Percentiles rank a stretch among this genome's conserved stretches.
Conservation (phyloP, 306 rosid species). For the Potentilla sterilis region DNA sequence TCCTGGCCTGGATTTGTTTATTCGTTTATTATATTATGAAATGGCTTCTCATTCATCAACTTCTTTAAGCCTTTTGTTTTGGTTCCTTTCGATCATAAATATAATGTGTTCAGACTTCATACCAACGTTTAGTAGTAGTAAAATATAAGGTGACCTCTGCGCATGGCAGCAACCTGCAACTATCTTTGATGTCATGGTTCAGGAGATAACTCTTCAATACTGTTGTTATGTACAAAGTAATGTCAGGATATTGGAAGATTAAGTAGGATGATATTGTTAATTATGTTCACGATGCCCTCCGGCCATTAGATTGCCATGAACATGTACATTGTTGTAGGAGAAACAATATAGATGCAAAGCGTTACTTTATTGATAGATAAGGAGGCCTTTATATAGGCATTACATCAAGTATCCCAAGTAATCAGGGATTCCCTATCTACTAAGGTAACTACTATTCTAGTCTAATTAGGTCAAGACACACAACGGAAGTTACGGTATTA, state of each 20-base stretch:
- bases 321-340: too few species aligned
- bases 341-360: too few species aligned
- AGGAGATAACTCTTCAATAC: constrained; percentile 4
- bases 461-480: too few species aligned
- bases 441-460: too few species aligned
- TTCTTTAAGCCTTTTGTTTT: too few species aligned
- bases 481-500: too few species aligned
- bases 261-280: background rate
- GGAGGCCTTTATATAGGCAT: too few species aligned
- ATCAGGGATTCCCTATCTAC: too few species aligned
- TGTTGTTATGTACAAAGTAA: constrained; percentile 3
- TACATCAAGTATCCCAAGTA: too few species aligned
- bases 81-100: background rate
- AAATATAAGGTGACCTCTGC: background rate
- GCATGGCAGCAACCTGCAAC: background rate
- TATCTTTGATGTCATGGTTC: background rate
- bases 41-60: background rate
- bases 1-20: constrained; percentile 19
- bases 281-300: background rate
- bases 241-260: background rate
- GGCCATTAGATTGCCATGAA: background rate
- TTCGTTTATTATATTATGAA: background rate
- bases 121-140: background rate
- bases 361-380: too few species aligned
- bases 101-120: background rate